Base-by-base conservation (phyloP, 495 filamentous ascomycete species). In the Podospora pseudopauciseta region DNA sequence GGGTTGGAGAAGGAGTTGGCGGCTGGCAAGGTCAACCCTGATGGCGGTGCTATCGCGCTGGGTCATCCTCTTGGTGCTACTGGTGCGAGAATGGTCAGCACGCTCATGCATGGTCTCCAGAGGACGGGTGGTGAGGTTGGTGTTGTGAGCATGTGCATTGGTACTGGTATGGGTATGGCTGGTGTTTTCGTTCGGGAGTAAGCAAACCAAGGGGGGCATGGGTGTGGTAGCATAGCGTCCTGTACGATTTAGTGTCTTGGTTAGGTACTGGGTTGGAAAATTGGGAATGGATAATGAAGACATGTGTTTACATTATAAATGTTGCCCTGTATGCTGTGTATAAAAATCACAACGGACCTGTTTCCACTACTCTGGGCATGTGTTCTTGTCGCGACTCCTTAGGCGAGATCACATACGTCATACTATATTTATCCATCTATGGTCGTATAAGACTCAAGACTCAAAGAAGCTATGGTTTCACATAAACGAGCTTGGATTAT, bases 11-110 rank as follows among this genome's bases (percentile, higher is more conserved):
- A 78, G 67, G 80, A 69, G 9, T 86, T 88, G 81, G 84, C 84
- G 70, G 78, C 85, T 70, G 85, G 84, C 3, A 85, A 83, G 81
- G 89, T 97, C 1, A 97, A 97, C 80, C 93, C 93, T 13, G 93
- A 95, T 67, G 94, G 94, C 68, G 94, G 94, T 69, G 93, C 94
- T 19, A 97, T 97, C 78, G 94, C 94, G 63, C 84, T 97, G 27
- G 94, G 94, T 20, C 94, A 97, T 76, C 94, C 94, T 62, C 86
- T 97, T n/a, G 94, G 94, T 57, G 92, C 92, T 63, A 97, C 94
- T 19, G 94, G 94, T 58, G 91, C 92, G 59, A 83, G 94, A 68
- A 89, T 94, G 86, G 80, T 92, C 63, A 89, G 87, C 64, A 93
- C 91, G 34, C 77, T 96, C 58, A 76, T 97, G 73, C 87, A 88